Percentiles rank a stretch among this genome's conserved stretches.
phyloP scores from a whole-genome alignment of 1,284 basidiomycete species.

The Ceratobasidium sp. region DNA sequence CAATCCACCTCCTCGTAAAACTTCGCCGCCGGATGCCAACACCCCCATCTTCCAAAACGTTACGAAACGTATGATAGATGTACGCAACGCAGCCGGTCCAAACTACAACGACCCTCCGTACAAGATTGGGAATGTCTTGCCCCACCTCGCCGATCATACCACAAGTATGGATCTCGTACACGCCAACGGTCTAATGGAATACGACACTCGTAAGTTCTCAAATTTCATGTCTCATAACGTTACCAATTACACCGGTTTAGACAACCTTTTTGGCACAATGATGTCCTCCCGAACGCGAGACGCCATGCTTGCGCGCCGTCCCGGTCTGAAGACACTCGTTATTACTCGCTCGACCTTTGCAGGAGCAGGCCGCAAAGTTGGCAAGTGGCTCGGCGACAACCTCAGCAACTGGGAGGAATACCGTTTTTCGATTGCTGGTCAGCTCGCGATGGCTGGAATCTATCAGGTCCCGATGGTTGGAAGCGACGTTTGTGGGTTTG shows the following conservation, averaged over 20 bases:
- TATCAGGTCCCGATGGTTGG: slow-evolving; percentile 80
- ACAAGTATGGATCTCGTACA: slow-evolving; percentile 67
- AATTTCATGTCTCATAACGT: background rate
- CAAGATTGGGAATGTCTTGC: slow-evolving; percentile 47
- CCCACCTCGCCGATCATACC: slow-evolving; percentile 53
- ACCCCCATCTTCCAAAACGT: slow-evolving; percentile 65
- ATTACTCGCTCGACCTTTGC: slow-evolving; percentile 82
- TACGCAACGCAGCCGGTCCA: slow-evolving; percentile 2
- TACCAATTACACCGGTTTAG: slow-evolving; percentile 47
- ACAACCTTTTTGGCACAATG: slow-evolving; percentile 80
- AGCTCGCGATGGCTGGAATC: slow-evolving; percentile 72
- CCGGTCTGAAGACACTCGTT: slow-evolving; percentile 72
- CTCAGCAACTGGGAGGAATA: slow-evolving; percentile 50
- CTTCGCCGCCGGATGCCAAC: slow-evolving; percentile 57
- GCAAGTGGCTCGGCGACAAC: slow-evolving; percentile 82
- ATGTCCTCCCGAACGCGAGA: slow-evolving; percentile 75
- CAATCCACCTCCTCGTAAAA: slow-evolving; percentile 22
- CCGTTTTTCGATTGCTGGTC: slow-evolving; percentile 69
- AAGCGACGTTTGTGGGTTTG: slow-evolving; percentile 69
- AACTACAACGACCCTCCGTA: slow-evolving; percentile 48
- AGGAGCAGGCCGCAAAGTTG: slow-evolving; percentile 73
- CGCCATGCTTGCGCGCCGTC: slow-evolving; percentile 73
- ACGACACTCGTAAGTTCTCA: slow-evolving; percentile 66
- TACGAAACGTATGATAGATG: slow-evolving; percentile 28
- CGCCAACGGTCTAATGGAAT: slow-evolving; percentile 73